phyloP scores from a whole-genome alignment of 768 basidiomycete genomes.

The Suillus brevipes region DNA sequence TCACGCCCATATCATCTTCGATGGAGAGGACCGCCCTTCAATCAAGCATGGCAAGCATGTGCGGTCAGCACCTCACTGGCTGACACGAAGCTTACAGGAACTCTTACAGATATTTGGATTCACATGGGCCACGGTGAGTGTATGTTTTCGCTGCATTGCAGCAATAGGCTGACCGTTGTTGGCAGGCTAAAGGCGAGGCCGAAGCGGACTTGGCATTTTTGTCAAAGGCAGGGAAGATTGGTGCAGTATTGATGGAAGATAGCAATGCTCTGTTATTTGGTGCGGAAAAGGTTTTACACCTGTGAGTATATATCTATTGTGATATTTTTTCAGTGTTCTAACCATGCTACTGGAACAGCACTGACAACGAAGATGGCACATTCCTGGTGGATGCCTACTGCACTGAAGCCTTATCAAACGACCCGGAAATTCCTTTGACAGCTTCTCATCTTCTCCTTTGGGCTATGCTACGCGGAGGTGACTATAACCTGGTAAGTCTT shows the following conservation, averaged over 20 bases:
- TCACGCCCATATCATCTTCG: conserved; percentile 49
- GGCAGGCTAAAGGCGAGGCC: conserved; percentile 7
- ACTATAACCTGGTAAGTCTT: conserved; percentile 5
- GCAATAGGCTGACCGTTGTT: neutral
- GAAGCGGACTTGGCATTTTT: conserved; percentile 10
- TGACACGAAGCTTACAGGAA: conserved; percentile 25
- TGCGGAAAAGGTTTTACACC: neutral
- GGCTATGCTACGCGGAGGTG: conserved; percentile 4
- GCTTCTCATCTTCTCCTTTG: conserved; percentile 3
- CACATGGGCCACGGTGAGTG: conserved; percentile 29
- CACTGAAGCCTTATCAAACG: neutral
- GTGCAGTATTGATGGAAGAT: neutral
- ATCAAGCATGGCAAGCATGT: conserved; percentile 41
- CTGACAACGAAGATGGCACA: neutral
- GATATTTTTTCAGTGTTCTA: neutral
- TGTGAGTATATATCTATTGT: neutral
- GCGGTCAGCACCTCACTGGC: conserved; percentile 29
- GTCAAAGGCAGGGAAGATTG: conserved; percentile 2
- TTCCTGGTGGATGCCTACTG: neutral
- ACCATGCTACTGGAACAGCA: neutral
- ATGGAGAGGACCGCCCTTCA: conserved; percentile 44
- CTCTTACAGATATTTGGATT: conserved; percentile 46
- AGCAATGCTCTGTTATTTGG: conserved; percentile 9
- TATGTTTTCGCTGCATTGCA: neutral
- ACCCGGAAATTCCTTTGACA: neutral